Percentiles rank a stretch among this genome's conserved stretches.
phyloP scores from a whole-genome alignment of 73 alveolate species.

The Tetrahymena thermophila region DNA sequence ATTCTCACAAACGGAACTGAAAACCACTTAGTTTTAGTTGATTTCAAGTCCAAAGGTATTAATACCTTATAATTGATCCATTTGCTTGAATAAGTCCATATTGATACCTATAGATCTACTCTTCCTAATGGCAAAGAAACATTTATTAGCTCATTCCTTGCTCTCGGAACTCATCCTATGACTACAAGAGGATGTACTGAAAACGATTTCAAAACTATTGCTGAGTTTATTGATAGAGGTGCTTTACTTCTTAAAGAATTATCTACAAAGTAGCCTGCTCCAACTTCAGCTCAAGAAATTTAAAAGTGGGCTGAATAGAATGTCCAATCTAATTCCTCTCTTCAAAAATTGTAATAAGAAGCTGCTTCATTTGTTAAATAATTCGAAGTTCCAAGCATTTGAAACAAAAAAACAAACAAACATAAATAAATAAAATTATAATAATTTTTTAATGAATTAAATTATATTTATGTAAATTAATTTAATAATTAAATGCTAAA shows the following conservation, averaged over 20 bases:
- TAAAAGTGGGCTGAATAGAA: neutral
- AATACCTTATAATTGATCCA: neutral
- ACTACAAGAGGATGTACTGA: neutral
- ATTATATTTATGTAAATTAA: neutral
- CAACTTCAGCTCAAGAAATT: neutral
- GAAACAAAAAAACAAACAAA: neutral
- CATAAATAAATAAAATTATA: no score
- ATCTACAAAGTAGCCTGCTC: neutral
- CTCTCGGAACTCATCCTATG: neutral
- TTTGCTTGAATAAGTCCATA: neutral
- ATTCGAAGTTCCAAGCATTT: neutral
- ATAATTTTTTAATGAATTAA: no score
- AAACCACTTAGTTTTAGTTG: constrained; percentile 55
- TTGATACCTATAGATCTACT: constrained; percentile 1
- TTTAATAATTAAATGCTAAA: neutral
- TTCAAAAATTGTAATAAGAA: neutral
- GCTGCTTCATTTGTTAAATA: neutral
- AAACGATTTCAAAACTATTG: neutral
- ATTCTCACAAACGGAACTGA: constrained; percentile 66
- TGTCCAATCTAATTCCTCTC: neutral
- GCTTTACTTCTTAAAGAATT: neutral
- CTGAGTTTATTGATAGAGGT: neutral
- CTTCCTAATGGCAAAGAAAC: constrained; percentile 19
- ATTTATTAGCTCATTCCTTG: neutral
- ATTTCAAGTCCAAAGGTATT: constrained; percentile 4